phyloP scores from a whole-genome alignment of 2,329 filamentous ascomycete genomes.

The Chrysoporthe puriensis region DNA sequence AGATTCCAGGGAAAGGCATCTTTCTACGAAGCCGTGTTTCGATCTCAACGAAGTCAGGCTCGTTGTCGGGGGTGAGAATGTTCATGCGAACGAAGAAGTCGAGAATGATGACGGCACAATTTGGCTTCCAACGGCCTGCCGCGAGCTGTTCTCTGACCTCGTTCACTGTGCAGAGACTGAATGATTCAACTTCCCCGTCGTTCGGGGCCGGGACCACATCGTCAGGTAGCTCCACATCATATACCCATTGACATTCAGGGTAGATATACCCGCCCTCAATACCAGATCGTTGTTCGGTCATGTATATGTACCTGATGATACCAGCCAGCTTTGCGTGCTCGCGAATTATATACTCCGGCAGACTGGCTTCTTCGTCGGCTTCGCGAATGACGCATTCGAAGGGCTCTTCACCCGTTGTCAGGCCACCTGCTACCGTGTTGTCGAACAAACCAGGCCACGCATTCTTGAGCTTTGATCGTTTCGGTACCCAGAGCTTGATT shows the following conservation, averaged over 20 bases:
- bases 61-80: conserved; percentile 77
- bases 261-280: conserved; percentile 83
- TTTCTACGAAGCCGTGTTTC: conserved; percentile 73
- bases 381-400: conserved; percentile 86
- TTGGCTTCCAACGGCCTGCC: conserved; percentile 84
- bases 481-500: conserved; percentile 83
- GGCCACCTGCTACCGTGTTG: conserved; percentile 86
- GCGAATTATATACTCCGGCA: conserved; percentile 72
- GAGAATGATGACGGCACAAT: conserved; percentile 81
- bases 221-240: conserved; percentile 77
- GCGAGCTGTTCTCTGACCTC: conserved; percentile 73
- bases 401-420: conserved; percentile 78
- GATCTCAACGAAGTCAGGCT: conserved; percentile 79
- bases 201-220: conserved; percentile 74
- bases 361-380: conserved; percentile 83
- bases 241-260: conserved; percentile 90
- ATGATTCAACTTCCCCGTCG: conserved; percentile 88
- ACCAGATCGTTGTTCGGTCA: conserved; percentile 74
- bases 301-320: conserved; percentile 81
- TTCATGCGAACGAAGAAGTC: conserved; percentile 91
- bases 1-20: conserved; percentile 76
- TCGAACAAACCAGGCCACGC: conserved; percentile 93
- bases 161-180: conserved; percentile 76
- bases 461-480: conserved; percentile 74
- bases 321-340: conserved; percentile 62